phyloP scores from a whole-genome alignment of 257 asterid genomes.

The Penstemon davidsonii region DNA sequence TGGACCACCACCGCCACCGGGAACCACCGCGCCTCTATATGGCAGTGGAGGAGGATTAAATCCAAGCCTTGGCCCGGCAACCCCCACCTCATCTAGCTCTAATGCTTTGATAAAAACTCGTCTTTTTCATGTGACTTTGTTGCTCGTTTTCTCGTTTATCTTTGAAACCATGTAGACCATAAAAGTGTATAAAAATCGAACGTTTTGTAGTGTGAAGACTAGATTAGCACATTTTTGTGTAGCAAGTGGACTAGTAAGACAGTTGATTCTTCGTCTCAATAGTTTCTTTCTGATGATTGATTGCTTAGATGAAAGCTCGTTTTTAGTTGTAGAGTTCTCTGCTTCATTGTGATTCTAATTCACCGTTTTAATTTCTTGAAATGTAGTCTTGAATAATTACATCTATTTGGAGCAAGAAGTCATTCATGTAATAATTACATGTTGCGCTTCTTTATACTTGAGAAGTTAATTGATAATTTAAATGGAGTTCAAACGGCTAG shows the following conservation, averaged over 20 bases:
- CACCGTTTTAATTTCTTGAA: too few species aligned
- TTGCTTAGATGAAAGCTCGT: slow-evolving; percentile 15
- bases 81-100: slow-evolving; percentile 36
- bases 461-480: not conserved
- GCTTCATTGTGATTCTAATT: too few species aligned
- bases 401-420: too few species aligned
- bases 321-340: too few species aligned
- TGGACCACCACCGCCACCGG: slow-evolving; percentile 48
- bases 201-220: slow-evolving; percentile 24
- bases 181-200: not conserved
- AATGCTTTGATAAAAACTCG: slow-evolving; percentile 24
- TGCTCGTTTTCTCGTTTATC: slow-evolving; percentile 34
- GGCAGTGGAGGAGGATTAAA: slow-evolving; percentile 42
- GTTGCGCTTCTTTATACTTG: too few species aligned
- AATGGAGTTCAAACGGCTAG: not conserved
- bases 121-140: slow-evolving; percentile 18
- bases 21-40: slow-evolving; percentile 33
- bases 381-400: too few species aligned
- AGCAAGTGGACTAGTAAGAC: slow-evolving; percentile 27
- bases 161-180: slow-evolving; percentile 24
- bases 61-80: slow-evolving; percentile 39
- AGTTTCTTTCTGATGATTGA: not conserved
- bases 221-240: slow-evolving; percentile 48
- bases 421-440: too few species aligned
- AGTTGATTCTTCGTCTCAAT: not conserved